phyloP scores from a whole-genome alignment of 1,139 yeast species.

The Geotrichum macrosporum region DNA sequence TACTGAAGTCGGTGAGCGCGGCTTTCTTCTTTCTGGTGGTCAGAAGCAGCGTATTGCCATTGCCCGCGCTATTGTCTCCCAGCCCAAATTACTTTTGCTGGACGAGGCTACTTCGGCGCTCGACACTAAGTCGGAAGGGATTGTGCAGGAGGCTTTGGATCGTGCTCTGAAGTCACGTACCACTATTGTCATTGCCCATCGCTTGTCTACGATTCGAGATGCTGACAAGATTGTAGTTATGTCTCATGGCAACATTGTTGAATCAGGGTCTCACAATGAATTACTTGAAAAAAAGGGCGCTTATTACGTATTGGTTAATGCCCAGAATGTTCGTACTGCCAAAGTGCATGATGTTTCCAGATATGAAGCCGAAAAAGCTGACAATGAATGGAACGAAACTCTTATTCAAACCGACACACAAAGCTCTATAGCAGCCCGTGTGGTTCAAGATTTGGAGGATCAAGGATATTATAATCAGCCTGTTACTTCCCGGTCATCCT shows the following conservation, averaged over 20 bases:
- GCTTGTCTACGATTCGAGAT: slow-evolving; percentile 64
- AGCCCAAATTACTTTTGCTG: slow-evolving; percentile 58
- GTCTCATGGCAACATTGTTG: slow-evolving; percentile 42
- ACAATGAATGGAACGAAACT: slow-evolving; percentile 10
- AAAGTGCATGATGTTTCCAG: too few relatives aligned
- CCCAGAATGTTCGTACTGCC: slow-evolving; percentile 33
- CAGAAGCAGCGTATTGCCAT: slow-evolving; percentile 87
- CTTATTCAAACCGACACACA: neutral
- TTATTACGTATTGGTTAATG: slow-evolving; percentile 39
- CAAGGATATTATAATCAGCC: slow-evolving; percentile 5
- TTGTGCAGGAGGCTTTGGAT: slow-evolving; percentile 49
- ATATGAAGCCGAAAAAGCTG: slow-evolving; percentile 13
- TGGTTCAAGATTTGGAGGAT: slow-evolving; percentile 13
- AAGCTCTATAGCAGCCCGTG: slow-evolving; percentile 11
- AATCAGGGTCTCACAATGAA: slow-evolving; percentile 42
- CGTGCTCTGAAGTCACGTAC: slow-evolving; percentile 60
- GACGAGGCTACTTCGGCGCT: slow-evolving; percentile 78
- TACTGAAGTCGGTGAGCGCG: slow-evolving; percentile 55
- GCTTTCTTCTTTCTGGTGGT: slow-evolving; percentile 64
- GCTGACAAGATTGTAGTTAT: slow-evolving; percentile 45
- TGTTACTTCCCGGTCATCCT: slow-evolving; percentile 3
- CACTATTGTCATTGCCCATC: slow-evolving; percentile 70
- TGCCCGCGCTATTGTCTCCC: slow-evolving; percentile 70
- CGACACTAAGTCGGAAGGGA: slow-evolving; percentile 60
- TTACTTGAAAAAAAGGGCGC: slow-evolving; percentile 41